Evolutionary conservation across 257 asterid genomes (phyloP).

Genomic region (Salvia hispanica): DNA sequence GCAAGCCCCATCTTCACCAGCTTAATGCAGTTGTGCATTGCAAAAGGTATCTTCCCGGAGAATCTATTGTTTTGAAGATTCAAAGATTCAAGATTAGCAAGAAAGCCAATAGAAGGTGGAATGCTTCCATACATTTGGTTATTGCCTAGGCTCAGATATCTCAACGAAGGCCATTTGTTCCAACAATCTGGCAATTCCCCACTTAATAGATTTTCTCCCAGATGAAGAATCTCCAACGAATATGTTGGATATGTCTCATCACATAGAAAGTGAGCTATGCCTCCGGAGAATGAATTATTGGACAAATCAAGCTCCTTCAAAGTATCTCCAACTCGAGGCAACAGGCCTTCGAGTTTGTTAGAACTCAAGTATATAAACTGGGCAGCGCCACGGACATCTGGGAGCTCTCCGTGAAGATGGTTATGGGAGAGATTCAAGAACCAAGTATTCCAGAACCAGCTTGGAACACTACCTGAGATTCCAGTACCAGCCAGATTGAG

Average conservation of each 20-base stretch:
- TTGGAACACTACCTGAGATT: slow-evolving; percentile 1
- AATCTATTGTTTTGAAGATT: slow-evolving; percentile 29
- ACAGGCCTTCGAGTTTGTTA: slow-evolving; percentile 36
- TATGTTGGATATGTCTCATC: not conserved
- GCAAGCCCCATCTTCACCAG: slow-evolving; percentile 29
- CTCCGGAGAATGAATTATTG: slow-evolving; percentile 31
- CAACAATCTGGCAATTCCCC: slow-evolving; percentile 42
- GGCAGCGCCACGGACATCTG: not conserved
- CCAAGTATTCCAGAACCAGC: not conserved
- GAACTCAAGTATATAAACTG: slow-evolving; percentile 28
- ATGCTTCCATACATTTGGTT: slow-evolving; percentile 39
- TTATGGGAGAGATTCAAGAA: not conserved
- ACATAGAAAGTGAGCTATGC: slow-evolving; percentile 31
- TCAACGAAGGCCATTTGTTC: slow-evolving; percentile 28
- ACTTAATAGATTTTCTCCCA: slow-evolving; percentile 33
- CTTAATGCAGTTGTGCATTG: slow-evolving; percentile 30
- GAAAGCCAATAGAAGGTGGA: slow-evolving; percentile 34
- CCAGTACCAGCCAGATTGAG: slow-evolving; percentile 14
- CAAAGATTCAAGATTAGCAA: slow-evolving; percentile 14
- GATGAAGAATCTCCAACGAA: slow-evolving; percentile 8
- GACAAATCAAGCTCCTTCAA: slow-evolving; percentile 32
- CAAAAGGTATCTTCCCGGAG: slow-evolving; percentile 29
- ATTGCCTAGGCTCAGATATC: slow-evolving; percentile 24
- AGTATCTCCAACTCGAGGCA: slow-evolving; percentile 30
- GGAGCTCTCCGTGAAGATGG: slow-evolving; percentile 2